Conservation (phyloP, 176 grass and related monocot genomes). For the Zizania latifolia region DNA sequence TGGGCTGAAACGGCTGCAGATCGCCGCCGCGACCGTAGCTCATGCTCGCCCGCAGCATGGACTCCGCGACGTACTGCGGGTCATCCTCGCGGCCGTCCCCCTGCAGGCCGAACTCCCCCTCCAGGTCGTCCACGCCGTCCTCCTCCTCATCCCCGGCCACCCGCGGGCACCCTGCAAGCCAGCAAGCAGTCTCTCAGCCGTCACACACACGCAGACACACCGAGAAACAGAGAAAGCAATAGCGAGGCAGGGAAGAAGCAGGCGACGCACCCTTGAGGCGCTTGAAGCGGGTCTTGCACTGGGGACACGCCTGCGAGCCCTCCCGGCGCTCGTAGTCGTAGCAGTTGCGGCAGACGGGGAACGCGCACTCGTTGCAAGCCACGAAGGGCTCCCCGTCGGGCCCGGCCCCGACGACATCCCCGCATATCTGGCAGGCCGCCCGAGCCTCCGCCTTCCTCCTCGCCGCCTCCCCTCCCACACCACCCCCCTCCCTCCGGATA, state of each 20-base stretch:
- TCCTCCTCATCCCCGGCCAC: slow-evolving; percentile 82
- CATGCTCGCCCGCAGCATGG: slow-evolving; percentile 64
- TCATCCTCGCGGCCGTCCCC: slow-evolving; percentile 29
- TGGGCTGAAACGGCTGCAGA: slow-evolving; percentile 20
- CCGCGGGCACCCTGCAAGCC: slow-evolving; percentile 43
- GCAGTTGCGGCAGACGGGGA: slow-evolving; percentile 61
- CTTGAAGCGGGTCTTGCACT: slow-evolving; percentile 54
- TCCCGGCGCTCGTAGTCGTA: slow-evolving; percentile 66
- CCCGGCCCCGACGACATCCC: slow-evolving; percentile 41
- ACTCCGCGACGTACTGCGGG: slow-evolving; percentile 32
- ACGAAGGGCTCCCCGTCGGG: slow-evolving; percentile 60
- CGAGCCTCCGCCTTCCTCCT: slow-evolving; percentile 7
- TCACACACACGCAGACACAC: no score
- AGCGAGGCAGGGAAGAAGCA: no score
- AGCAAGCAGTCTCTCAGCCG: not conserved
- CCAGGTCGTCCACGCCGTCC: slow-evolving; percentile 71
- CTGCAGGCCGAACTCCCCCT: slow-evolving; percentile 56
- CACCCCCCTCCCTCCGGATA: slow-evolving; percentile 48
- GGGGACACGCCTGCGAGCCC: slow-evolving; percentile 45
- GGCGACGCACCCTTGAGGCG: slow-evolving; percentile 37
- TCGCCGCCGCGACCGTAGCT: slow-evolving; percentile 65
- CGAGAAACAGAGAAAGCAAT: not conserved
- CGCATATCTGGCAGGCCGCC: slow-evolving; percentile 64
- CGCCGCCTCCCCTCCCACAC: not conserved
- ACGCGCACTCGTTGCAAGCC: slow-evolving; percentile 72